These are phyloP conservation scores for Lycium ferocissimum DNA, from an alignment of 257 asterid species.

Conservation along the genomic window DNA sequence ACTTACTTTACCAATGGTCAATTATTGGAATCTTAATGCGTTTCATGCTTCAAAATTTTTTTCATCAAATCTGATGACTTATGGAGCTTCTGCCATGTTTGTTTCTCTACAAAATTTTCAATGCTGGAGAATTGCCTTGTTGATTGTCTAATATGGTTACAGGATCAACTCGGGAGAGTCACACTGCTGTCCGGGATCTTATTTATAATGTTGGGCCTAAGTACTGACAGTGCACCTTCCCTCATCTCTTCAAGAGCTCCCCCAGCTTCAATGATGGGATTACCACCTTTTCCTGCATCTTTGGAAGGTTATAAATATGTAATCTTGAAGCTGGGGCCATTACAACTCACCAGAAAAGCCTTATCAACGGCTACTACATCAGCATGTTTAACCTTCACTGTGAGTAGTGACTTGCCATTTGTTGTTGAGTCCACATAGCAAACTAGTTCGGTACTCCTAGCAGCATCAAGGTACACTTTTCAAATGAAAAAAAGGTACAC, in stretches of 20 bases:
- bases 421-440: neutral
- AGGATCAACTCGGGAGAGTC: constrained; percentile 98
- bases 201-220: constrained; percentile 78
- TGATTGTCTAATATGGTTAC: constrained; percentile 54
- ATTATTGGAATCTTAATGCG: constrained; percentile 2
- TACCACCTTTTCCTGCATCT: constrained; percentile 65
- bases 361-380: constrained; percentile 82
- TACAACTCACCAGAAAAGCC: constrained; percentile 87
- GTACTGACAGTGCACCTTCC: constrained; percentile 91
- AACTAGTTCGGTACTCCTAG: constrained; percentile 22
- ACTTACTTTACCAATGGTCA: too few relatives aligned
- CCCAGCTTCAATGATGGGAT: constrained; percentile 71
- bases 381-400: constrained; percentile 92
- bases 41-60: neutral
- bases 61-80: neutral
- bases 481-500: neutral
- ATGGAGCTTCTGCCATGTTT: neutral
- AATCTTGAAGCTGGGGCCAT: constrained; percentile 80
- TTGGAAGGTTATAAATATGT: constrained; percentile 79
- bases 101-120: constrained; percentile 38
- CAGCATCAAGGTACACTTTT: neutral
- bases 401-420: constrained; percentile 45
- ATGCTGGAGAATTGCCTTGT: constrained; percentile 59
- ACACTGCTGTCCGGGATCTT: constrained; percentile 78
- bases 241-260: constrained; percentile 81